These are phyloP conservation scores for Talaromyces sp. DNA, from an alignment of 2,329 filamentous ascomycete genomes.

Conservation along the genomic window DNA sequence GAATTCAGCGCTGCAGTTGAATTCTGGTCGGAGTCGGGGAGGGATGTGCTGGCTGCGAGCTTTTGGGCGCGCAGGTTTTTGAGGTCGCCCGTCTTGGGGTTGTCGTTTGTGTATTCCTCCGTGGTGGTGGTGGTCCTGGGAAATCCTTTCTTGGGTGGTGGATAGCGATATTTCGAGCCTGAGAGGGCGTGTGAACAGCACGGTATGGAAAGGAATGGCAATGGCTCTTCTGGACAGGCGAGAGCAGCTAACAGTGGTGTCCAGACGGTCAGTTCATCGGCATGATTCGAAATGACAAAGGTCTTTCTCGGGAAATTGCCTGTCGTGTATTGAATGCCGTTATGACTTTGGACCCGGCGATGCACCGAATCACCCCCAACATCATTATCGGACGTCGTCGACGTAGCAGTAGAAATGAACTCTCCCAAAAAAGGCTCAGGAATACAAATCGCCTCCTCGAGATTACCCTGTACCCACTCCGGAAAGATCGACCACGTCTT, in stretches of 20 bases:
- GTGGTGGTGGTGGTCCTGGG: background rate
- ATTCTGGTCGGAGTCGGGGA: background rate
- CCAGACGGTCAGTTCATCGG: slow-evolving; percentile 94
- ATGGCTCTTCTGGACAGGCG: slow-evolving; percentile 51
- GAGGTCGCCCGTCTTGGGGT: slow-evolving; percentile 38
- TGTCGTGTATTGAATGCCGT: slow-evolving; percentile 27
- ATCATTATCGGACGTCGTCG: background rate
- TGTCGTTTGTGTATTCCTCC: slow-evolving; percentile 22
- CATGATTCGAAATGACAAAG: slow-evolving; percentile 96
- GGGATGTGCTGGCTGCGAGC: slow-evolving; percentile 27
- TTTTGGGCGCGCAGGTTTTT: slow-evolving; percentile 38
- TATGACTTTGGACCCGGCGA: slow-evolving; percentile 8
- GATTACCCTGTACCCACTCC: slow-evolving; percentile 42
- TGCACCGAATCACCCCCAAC: background rate
- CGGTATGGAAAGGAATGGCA: slow-evolving; percentile 87
- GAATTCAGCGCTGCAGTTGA: slow-evolving; percentile 50
- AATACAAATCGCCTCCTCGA: slow-evolving; percentile 60
- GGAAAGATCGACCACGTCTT: slow-evolving; percentile 81
- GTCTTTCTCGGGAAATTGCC: slow-evolving; percentile 70
- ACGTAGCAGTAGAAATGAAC: slow-evolving; percentile 9
- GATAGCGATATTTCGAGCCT: slow-evolving; percentile 65
- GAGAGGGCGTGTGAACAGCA: slow-evolving; percentile 89
- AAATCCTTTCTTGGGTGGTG: slow-evolving; percentile 36
- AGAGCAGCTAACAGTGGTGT: slow-evolving; percentile 80
- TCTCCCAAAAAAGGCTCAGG: slow-evolving; percentile 48